phyloP scores from a whole-genome alignment of 2,329 filamentous ascomycete genomes.

The Fonsecaea erecta region DNA sequence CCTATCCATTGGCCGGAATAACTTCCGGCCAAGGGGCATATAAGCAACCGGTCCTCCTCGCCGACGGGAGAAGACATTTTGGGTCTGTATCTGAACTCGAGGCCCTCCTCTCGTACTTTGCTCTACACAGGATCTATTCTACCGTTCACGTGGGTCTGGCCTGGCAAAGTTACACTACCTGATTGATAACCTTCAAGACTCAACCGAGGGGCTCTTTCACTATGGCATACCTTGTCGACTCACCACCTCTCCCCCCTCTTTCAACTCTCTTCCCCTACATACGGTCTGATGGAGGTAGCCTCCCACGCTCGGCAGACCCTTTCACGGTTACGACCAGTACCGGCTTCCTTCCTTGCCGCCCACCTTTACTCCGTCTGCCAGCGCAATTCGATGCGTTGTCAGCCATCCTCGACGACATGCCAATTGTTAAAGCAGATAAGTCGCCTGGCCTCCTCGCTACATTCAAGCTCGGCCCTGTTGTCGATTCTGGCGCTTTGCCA shows the following conservation, averaged over 20 bases:
- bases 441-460: conserved; percentile 76
- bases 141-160: not conserved
- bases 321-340: conserved; percentile 55
- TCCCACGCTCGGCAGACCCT: conserved; percentile 50
- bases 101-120: not conserved
- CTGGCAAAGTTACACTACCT: not conserved
- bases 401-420: conserved; percentile 74
- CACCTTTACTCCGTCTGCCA: conserved; percentile 62
- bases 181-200: not conserved
- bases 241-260: conserved; percentile 43
- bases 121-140: not conserved
- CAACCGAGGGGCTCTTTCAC: not conserved
- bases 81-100: not conserved
- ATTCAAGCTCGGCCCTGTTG: conserved; percentile 74
- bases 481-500: conserved; percentile 69
- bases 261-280: conserved; percentile 51
- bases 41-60: conserved; percentile 14
- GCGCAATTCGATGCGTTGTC: conserved; percentile 73
- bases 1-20: conserved; percentile 38
- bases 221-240: conserved; percentile 33
- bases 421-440: conserved; percentile 75
- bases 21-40: conserved; percentile 37
- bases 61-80: not conserved
- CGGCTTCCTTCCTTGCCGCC: conserved; percentile 51
- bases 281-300: conserved; percentile 48